Conservation (phyloP, 2,329 filamentous ascomycete genomes). For the Aspergillus fischeri region DNA sequence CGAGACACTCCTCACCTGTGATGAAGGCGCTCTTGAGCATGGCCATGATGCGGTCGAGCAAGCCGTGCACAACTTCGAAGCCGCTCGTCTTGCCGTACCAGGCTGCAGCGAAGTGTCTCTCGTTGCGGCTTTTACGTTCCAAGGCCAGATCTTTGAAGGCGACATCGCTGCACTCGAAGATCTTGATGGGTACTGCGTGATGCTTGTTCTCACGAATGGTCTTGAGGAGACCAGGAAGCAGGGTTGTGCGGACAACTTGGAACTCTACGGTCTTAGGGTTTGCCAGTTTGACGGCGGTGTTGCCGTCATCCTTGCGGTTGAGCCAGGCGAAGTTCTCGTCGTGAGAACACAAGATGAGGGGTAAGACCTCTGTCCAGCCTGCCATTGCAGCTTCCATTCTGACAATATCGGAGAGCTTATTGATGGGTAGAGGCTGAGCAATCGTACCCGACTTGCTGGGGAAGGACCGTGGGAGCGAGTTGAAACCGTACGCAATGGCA, state of each 20-base stretch:
- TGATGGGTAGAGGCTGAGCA: conserved; percentile 81
- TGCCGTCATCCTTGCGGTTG: conserved; percentile 83
- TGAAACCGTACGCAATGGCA: conserved; percentile 95
- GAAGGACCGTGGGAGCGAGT: conserved; percentile 82
- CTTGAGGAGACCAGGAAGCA: conserved; percentile 85
- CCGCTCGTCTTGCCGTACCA: conserved; percentile 93
- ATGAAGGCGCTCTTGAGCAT: conserved; percentile 87
- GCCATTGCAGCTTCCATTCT: conserved; percentile 86
- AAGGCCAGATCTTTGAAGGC: conserved; percentile 78
- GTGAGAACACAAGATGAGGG: conserved; percentile 92
- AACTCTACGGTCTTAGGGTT: conserved; percentile 94
- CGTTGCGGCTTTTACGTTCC: conserved; percentile 86
- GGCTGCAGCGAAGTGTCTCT: conserved; percentile 91
- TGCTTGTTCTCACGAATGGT: conserved; percentile 91
- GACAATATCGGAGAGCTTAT: conserved; percentile 91
- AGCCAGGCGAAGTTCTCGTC: conserved; percentile 98
- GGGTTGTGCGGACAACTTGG: conserved; percentile 82
- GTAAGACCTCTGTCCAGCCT: conserved; percentile 94
- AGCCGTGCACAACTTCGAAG: conserved; percentile 92
- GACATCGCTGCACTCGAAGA: conserved; percentile 88
- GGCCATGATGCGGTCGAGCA: conserved; percentile 84
- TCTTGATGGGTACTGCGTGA: conserved; percentile 81
- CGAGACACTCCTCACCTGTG: conserved; percentile 67
- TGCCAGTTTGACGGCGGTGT: conserved; percentile 75
- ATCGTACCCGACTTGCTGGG: conserved; percentile 83